Conservation (phyloP, 2,329 filamentous ascomycete genomes). For the Zasmidium angulare region DNA sequence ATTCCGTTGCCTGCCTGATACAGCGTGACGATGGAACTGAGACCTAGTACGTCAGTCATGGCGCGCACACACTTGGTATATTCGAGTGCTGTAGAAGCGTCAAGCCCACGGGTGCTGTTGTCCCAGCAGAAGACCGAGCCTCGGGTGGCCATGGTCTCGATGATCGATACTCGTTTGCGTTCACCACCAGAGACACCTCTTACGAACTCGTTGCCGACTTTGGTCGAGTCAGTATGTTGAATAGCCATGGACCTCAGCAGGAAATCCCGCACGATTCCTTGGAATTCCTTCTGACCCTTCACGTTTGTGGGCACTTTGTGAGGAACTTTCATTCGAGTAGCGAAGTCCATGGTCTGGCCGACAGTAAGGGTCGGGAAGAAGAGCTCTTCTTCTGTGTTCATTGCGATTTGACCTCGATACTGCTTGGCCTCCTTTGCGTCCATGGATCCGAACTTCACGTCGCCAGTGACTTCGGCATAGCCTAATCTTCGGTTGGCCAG, state of each 20-base stretch:
- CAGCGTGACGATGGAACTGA: constrained; percentile 62
- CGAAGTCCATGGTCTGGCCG: constrained; percentile 56
- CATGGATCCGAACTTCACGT: constrained; percentile 58
- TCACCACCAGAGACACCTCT: constrained; percentile 69
- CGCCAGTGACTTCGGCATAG: constrained; percentile 50
- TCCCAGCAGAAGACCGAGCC: constrained; percentile 66
- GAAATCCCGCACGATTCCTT: constrained; percentile 52
- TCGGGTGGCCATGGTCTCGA: constrained; percentile 60
- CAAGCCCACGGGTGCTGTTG: constrained; percentile 65
- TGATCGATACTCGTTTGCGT: constrained; percentile 67
- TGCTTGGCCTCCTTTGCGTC: constrained; percentile 42
- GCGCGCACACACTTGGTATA: constrained; percentile 58
- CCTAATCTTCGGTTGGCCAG: constrained; percentile 61
- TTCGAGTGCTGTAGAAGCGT: constrained; percentile 62
- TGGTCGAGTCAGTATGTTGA: constrained; percentile 61
- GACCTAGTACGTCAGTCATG: constrained; percentile 62
- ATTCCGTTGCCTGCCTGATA: constrained; percentile 72
- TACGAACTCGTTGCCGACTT: constrained; percentile 66
- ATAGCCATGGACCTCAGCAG: constrained; percentile 60
- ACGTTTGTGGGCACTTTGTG: constrained; percentile 37
- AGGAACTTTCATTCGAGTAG: constrained; percentile 54
- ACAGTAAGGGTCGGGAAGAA: constrained; percentile 61
- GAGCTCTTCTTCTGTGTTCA: constrained; percentile 48
- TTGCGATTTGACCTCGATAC: constrained; percentile 47
- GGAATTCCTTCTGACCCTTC: constrained; percentile 45